phyloP scores from a whole-genome alignment of 148 eudicot species.

The Cornus suecica region DNA sequence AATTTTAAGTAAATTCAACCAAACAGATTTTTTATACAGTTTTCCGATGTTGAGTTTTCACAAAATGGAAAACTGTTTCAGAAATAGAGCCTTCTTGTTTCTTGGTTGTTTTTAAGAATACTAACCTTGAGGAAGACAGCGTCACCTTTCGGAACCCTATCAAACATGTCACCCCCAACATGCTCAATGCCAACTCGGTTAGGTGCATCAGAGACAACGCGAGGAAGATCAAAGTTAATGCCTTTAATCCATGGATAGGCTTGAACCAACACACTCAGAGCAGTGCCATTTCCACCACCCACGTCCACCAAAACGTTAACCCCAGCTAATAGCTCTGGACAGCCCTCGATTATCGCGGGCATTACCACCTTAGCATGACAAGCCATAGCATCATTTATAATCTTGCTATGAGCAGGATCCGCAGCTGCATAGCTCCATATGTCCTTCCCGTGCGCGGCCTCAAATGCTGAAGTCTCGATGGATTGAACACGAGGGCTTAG shows the following conservation, averaged over 20 bases:
- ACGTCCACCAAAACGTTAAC: conserved; percentile 60
- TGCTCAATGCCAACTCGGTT: conserved; percentile 31
- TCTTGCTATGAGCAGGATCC: conserved; percentile 39
- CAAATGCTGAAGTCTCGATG: conserved; percentile 27
- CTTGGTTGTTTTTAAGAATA: no score
- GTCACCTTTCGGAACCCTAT: conserved; percentile 53
- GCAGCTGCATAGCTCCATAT: conserved; percentile 44
- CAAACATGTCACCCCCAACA: conserved; percentile 66
- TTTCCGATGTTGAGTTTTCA: no score
- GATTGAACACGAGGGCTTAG: conserved; percentile 32
- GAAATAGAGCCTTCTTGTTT: no score
- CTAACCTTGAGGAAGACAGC: conserved; percentile 45
- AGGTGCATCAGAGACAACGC: conserved; percentile 41
- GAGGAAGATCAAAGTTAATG: conserved; percentile 70
- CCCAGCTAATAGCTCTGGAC: conserved; percentile 41
- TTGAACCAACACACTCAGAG: conserved; percentile 36
- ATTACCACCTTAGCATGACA: conserved; percentile 46
- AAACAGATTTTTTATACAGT: no score
- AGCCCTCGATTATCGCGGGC: conserved; percentile 33
- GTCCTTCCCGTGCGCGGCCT: conserved; percentile 40
- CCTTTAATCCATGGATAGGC: conserved; percentile 52
- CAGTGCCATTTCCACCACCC: conserved; percentile 70
- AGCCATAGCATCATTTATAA: conserved; percentile 65
- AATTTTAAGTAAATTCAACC: no score
- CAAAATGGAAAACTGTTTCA: no score